Base-by-base conservation (phyloP, 108 stramenopile species). In the Conticribra guillardii region DNA sequence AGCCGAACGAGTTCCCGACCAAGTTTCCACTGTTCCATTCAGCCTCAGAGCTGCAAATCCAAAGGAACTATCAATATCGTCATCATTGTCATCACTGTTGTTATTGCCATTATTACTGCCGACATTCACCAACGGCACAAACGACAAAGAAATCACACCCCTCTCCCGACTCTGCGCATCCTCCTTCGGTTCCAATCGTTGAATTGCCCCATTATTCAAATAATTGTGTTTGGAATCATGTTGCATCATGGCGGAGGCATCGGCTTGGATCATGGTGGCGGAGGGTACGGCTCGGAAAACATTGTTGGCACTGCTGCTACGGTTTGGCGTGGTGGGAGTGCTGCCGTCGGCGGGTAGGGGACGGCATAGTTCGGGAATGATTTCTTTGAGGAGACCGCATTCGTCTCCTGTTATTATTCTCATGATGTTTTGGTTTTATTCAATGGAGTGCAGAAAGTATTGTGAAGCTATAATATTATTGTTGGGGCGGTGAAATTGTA, bases 371-470 rank as follows among this genome's bases (percentile, higher is more conserved):
- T 89, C 87, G 16, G 89, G 89, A 41, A 91, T 89, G 18, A 63
- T 72, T 78, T 94, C 92, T 76, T 94, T 94, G 17, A 94, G 62
- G 23, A 90, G 65, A 7, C 92, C 92, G 49, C 89, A 90, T 77
- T 94, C 92, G 65, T 94, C 92, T 67, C 92, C 92, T 14, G 92
- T 89, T n/a, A 94, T 68, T 16, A 91, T 55, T 61, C 92, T 83
- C 92, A 94, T 94, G 54, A 54, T 75, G 17, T 1, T 16, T 30
- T 57, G 31, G 8, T 65, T 11, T 11, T 41, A 29, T 3, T 60
- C 3, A 2, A 21, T n/a, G n/a, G 15, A 0, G 34, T 56, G 4
- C 16, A 17, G 8, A 16, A 4, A 14, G 30, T 4, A 11, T 56
- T 56, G 28, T 26, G 23, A 51, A 4, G 50, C 50, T 51, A 21